Percentiles rank a stretch among this genome's conserved stretches.
phyloP scores from a whole-genome alignment of 345 rosid genomes.

The Cardamine chenopodiifolia region DNA sequence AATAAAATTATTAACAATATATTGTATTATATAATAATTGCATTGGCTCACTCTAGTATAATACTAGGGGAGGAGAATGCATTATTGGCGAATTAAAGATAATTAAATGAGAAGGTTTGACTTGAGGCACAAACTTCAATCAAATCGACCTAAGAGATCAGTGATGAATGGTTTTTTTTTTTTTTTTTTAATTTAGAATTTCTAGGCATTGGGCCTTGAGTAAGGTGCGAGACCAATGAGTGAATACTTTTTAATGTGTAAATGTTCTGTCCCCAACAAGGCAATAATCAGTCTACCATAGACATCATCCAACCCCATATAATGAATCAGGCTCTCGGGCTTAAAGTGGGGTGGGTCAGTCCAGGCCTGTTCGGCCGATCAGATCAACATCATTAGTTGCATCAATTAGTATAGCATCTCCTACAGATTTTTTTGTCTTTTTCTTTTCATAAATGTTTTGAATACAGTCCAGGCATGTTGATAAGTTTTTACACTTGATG shows the following conservation, averaged over 20 bases:
- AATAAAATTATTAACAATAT: too few relatives aligned
- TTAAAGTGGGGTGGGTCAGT: not conserved
- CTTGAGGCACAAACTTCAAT: not conserved
- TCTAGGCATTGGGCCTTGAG: not conserved
- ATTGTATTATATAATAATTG: too few relatives aligned
- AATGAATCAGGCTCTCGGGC: not conserved
- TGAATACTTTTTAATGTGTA: too few relatives aligned
- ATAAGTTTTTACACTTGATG: too few relatives aligned
- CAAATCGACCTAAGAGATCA: not conserved
- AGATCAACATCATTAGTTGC: not conserved
- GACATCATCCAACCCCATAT: not conserved
- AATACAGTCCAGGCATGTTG: too few relatives aligned
- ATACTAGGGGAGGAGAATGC: not conserved
- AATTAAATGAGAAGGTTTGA: not conserved
- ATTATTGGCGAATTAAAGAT: not conserved
- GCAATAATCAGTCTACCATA: not conserved
- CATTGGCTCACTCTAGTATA: not conserved
- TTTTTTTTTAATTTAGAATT: not conserved
- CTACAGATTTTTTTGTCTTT: not conserved
- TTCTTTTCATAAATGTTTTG: too few relatives aligned
- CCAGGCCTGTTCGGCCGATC: not conserved
- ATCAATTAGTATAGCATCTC: not conserved
- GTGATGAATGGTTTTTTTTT: not conserved
- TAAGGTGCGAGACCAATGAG: too few relatives aligned
- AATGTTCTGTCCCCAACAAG: not conserved